These are phyloP conservation scores for Phytophthora fragariaefolia DNA, from an alignment of 352 stramenopile species.

Conservation along the genomic window DNA sequence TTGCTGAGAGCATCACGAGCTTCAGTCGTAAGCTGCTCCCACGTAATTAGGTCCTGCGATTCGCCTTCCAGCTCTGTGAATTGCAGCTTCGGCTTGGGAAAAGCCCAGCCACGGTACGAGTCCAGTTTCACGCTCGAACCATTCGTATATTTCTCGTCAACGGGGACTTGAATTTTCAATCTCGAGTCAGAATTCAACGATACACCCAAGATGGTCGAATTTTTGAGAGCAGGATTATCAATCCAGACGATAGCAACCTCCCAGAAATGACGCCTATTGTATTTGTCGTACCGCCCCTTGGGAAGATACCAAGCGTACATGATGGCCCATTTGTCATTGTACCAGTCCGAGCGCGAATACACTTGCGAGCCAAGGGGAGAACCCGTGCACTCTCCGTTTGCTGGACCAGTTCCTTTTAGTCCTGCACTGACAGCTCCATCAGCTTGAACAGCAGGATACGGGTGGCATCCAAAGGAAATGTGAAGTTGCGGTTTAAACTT, in stretches of 20 bases:
- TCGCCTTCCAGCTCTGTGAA: conserved; percentile 24
- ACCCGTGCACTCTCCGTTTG: neutral
- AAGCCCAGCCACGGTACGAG: neutral
- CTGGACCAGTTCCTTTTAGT: neutral
- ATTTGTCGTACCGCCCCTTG: neutral
- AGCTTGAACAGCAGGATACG: neutral
- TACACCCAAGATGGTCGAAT: conserved; percentile 23
- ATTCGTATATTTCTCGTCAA: conserved; percentile 9
- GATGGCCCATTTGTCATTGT: neutral
- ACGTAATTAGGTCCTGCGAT: conserved; percentile 20
- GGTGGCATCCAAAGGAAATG: neutral
- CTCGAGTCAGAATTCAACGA: conserved; percentile 21
- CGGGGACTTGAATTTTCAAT: conserved; percentile 4
- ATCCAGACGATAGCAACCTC: conserved; percentile 49
- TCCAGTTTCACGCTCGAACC: conserved; percentile 34
- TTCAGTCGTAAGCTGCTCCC: conserved; percentile 20
- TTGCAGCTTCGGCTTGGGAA: conserved; percentile 13
- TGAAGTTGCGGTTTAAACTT: no score
- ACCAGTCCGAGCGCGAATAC: neutral
- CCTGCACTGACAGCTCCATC: neutral
- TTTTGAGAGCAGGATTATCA: conserved; percentile 26
- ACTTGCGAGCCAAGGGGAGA: neutral
- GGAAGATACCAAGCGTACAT: neutral
- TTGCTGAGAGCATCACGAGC: conserved; percentile 20
- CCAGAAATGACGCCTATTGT: conserved; percentile 38